Percentiles rank a stretch among this genome's conserved stretches.
phyloP scores from a whole-genome alignment of 345 rosid genomes.

The Melastoma malabathricum region DNA sequence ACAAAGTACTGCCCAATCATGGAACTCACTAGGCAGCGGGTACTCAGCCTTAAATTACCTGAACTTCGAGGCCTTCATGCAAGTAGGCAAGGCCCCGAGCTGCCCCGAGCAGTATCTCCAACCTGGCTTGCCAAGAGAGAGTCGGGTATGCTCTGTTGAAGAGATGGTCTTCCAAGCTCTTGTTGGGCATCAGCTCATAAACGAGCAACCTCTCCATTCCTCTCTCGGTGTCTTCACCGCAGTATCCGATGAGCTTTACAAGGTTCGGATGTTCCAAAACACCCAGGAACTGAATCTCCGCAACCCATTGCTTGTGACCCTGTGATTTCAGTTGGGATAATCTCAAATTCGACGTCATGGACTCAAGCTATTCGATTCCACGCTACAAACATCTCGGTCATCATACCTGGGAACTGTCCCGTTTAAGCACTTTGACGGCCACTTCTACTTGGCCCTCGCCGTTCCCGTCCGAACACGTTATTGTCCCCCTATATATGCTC shows the following conservation, averaged over 20 bases:
- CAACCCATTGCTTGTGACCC: constrained; percentile 99
- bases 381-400: neutral
- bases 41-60: no score
- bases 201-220: constrained; percentile 87
- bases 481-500: constrained; percentile 51
- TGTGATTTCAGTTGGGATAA: constrained; percentile 37
- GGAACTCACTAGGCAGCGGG: neutral
- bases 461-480: constrained; percentile 29
- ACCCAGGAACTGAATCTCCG: constrained; percentile 85
- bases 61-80: constrained; percentile 96
- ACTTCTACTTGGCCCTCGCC: constrained; percentile 32
- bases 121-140: constrained; percentile 57
- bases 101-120: constrained; percentile 76
- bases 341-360: constrained; percentile 2
- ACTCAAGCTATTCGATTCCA: no score
- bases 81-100: constrained; percentile 91
- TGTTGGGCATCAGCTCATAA: constrained; percentile 78
- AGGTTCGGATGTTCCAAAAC: constrained; percentile 91
- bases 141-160: constrained; percentile 35
- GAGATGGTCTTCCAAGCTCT: constrained; percentile 90
- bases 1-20: no score
- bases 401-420: constrained; percentile 58
- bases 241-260: constrained; percentile 78
- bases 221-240: constrained; percentile 88
- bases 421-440: constrained; percentile 73